phyloP scores from a whole-genome alignment of 2,329 filamentous ascomycete genomes.

The Fusarium metavorans region DNA sequence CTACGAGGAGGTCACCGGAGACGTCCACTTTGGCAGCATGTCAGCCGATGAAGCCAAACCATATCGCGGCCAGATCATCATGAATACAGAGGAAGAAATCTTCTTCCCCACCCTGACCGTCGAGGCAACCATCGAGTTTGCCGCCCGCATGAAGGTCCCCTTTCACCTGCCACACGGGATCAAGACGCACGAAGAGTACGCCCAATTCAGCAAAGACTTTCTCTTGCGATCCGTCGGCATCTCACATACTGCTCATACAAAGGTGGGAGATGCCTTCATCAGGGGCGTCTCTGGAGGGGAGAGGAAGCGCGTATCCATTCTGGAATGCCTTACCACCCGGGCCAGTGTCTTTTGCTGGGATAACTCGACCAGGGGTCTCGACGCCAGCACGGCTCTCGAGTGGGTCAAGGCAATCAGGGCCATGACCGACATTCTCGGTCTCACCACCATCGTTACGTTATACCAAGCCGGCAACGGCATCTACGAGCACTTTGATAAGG shows the following conservation, averaged over 20 bases:
- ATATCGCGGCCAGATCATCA: conserved; percentile 66
- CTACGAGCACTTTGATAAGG: conserved; percentile 72
- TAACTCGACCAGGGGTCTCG: conserved; percentile 74
- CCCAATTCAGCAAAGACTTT: conserved; percentile 72
- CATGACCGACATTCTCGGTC: conserved; percentile 69
- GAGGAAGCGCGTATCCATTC: conserved; percentile 55
- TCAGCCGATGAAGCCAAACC: conserved; percentile 58
- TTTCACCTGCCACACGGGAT: conserved; percentile 64
- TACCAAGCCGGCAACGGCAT: conserved; percentile 68
- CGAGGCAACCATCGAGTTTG: conserved; percentile 80
- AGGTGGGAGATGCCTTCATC: conserved; percentile 76
- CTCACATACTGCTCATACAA: conserved; percentile 74
- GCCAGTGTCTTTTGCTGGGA: conserved; percentile 76
- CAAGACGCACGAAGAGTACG: conserved; percentile 58
- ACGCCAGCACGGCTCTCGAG: conserved; percentile 73
- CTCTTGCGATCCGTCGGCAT: conserved; percentile 79
- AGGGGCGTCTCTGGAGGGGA: conserved; percentile 67
- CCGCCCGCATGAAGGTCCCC: conserved; percentile 74
- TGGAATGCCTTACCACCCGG: conserved; percentile 47
- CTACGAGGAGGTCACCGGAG: conserved; percentile 65
- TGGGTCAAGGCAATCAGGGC: conserved; percentile 72
- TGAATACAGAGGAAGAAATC: conserved; percentile 74
- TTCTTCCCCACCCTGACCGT: conserved; percentile 78
- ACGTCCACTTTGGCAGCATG: conserved; percentile 62
- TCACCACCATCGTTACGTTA: conserved; percentile 70